phyloP scores from a whole-genome alignment of 805 yeast genomes.

The Clavispora asparagi region DNA sequence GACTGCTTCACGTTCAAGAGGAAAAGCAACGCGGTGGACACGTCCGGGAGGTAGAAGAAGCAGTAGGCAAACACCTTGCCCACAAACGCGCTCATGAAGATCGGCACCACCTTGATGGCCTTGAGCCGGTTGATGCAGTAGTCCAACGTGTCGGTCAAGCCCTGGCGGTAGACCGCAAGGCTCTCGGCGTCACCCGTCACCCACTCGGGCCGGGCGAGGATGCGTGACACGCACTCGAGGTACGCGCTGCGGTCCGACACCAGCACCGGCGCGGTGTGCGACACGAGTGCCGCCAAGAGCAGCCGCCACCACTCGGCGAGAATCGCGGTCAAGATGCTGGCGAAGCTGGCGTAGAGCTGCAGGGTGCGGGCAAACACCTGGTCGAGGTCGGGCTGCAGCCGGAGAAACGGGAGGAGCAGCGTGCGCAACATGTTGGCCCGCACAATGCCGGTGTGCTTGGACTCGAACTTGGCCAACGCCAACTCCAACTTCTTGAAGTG shows the following conservation, averaged over 20 bases:
- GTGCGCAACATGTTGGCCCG: slow-evolving; percentile 41
- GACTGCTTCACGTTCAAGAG: slow-evolving; percentile 50
- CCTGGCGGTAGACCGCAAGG: slow-evolving; percentile 20
- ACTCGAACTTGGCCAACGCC: slow-evolving; percentile 37
- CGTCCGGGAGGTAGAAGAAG: slow-evolving; percentile 49
- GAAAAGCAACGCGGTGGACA: slow-evolving; percentile 54
- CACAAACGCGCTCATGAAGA: slow-evolving; percentile 57
- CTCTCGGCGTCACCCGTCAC: slow-evolving; percentile 19
- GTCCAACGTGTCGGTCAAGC: slow-evolving; percentile 49
- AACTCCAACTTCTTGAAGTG: slow-evolving; percentile 37
- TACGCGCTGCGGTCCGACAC: slow-evolving; percentile 48
- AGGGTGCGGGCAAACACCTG: slow-evolving; percentile 15
- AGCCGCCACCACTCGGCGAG: slow-evolving; percentile 52
- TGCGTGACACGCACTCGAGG: slow-evolving; percentile 49
- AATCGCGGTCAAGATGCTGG: slow-evolving; percentile 26
- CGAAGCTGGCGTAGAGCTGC: slow-evolving; percentile 28
- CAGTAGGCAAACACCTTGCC: slow-evolving; percentile 69
- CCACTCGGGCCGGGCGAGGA: slow-evolving; percentile 48
- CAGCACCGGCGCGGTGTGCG: slow-evolving; percentile 27
- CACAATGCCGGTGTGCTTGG: slow-evolving; percentile 15
- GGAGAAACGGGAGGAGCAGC: slow-evolving; percentile 28
- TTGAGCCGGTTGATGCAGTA: slow-evolving; percentile 44
- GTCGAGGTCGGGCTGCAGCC: slow-evolving; percentile 17
- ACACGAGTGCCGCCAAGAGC: slow-evolving; percentile 22
- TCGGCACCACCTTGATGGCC: slow-evolving; percentile 44